Evolutionary conservation across 352 stramenopile species (phyloP).

Genomic region (Phytopythium chamaehyphon): DNA sequence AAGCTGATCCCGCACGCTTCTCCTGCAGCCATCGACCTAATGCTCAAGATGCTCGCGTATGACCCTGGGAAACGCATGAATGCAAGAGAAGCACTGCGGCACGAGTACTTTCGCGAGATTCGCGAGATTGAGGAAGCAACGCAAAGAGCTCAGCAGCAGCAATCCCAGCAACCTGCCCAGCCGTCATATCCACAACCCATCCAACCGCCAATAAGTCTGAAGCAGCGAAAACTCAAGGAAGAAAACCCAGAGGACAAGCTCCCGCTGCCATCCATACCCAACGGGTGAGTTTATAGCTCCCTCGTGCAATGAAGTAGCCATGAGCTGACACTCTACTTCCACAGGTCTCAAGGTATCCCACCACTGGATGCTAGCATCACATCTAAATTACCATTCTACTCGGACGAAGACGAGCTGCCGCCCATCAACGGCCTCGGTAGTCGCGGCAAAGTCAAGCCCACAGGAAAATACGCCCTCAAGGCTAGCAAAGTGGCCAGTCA

Average conservation of each 20-base stretch:
- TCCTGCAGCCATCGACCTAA: slow-evolving; percentile 85
- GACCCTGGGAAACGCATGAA: slow-evolving; percentile 89
- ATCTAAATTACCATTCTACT: slow-evolving; percentile 9
- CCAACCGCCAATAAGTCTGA: slow-evolving; percentile 19
- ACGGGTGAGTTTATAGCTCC: slow-evolving; percentile 16
- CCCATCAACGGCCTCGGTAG: slow-evolving; percentile 33
- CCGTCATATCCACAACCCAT: slow-evolving; percentile 14
- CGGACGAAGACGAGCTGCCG: slow-evolving; percentile 41
- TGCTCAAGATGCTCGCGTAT: slow-evolving; percentile 87
- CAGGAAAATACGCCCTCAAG: slow-evolving; percentile 22
- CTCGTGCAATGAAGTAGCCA: not conserved
- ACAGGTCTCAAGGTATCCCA: slow-evolving; percentile 19
- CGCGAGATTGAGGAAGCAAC: slow-evolving; percentile 73
- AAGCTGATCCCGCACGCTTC: slow-evolving; percentile 90
- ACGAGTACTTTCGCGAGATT: slow-evolving; percentile 89
- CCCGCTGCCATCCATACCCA: slow-evolving; percentile 53
- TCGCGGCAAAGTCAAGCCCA: slow-evolving; percentile 10
- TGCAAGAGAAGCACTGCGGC: slow-evolving; percentile 83
- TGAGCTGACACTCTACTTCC: slow-evolving; percentile 1
- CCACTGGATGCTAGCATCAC: slow-evolving; percentile 7
- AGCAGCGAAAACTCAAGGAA: slow-evolving; percentile 47
- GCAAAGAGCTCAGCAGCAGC: slow-evolving; percentile 26
- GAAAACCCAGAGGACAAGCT: slow-evolving; percentile 45
- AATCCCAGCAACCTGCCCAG: slow-evolving; percentile 26
- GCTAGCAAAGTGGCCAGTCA: slow-evolving; percentile 14